A percentile compares a stretch with the other conserved stretches of the same genome.
phyloP scores from a whole-genome alignment of 176 grass and related monocot species.

The Aechmea fasciata region DNA sequence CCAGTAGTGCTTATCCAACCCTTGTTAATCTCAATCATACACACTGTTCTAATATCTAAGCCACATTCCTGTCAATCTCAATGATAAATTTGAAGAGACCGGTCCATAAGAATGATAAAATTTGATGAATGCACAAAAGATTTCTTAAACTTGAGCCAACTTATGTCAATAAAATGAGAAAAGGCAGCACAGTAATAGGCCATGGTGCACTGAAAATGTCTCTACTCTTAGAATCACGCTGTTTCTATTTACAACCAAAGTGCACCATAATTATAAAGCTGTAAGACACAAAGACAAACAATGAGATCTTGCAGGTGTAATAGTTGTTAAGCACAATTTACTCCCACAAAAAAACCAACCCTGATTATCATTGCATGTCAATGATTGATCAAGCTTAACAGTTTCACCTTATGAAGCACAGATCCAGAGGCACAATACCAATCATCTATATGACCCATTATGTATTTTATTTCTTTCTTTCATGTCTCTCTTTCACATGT shows the following conservation, averaged over 20 bases:
- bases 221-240: neutral
- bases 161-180: too few relatives aligned
- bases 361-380: neutral
- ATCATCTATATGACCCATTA: neutral
- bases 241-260: too few relatives aligned
- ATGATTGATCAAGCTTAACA: neutral
- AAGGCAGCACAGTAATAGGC: neutral
- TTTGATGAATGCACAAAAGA: neutral
- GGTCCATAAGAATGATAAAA: neutral
- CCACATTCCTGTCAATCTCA: neutral
- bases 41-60: neutral
- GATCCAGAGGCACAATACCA: neutral
- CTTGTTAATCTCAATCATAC: too few relatives aligned
- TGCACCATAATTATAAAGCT: too few relatives aligned
- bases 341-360: neutral
- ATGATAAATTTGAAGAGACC: neutral
- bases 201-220: neutral
- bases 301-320: neutral
- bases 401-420: neutral
- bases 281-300: neutral
- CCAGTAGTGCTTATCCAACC: too few relatives aligned
- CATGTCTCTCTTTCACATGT: neutral
- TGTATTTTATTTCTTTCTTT: neutral
- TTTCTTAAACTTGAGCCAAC: too few relatives aligned
- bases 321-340: neutral